phyloP scores from a whole-genome alignment of 306 rosid genomes.

The Cucumis melo region DNA sequence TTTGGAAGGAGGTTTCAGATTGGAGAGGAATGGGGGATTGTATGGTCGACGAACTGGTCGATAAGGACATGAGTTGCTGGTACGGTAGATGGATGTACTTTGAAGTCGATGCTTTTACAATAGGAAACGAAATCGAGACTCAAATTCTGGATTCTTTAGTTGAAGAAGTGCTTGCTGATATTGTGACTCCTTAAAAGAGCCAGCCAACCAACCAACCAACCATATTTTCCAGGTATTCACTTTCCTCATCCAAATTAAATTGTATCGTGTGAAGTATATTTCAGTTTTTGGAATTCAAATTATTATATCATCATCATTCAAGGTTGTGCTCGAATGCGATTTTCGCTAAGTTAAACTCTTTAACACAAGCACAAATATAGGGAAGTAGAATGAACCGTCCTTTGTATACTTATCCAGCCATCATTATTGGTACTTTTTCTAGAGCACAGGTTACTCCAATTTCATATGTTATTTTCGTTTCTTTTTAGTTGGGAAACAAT shows the following conservation, averaged over 20 bases:
- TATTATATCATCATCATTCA: not conserved
- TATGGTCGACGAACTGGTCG: conserved; percentile 87
- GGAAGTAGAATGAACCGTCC: not conserved
- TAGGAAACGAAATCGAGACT: conserved; percentile 58
- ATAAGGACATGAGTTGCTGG: conserved; percentile 72
- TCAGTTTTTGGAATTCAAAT: not conserved
- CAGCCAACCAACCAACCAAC: not conserved
- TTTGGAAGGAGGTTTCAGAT: conserved; percentile 55
- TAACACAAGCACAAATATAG: not conserved
- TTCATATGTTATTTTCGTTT: not conserved
- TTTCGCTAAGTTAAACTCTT: not conserved
- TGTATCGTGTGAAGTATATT: not conserved
- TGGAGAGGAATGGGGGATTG: conserved; percentile 62
- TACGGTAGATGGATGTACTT: conserved; percentile 72
- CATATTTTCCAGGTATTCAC: not conserved
- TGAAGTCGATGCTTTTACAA: conserved; percentile 42
- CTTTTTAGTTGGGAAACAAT: not conserved
- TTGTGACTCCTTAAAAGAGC: conserved; percentile 4
- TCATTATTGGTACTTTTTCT: not conserved
- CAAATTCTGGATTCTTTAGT: conserved; percentile 55
- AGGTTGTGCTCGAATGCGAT: not conserved
- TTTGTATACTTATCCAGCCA: not conserved
- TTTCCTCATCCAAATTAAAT: not conserved
- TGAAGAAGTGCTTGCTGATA: conserved; percentile 44
- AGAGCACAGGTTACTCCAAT: not conserved